These are phyloP conservation scores for Microbotryum scabiosae DNA, from an alignment of 1,284 basidiomycete species.

Conservation along the genomic window DNA sequence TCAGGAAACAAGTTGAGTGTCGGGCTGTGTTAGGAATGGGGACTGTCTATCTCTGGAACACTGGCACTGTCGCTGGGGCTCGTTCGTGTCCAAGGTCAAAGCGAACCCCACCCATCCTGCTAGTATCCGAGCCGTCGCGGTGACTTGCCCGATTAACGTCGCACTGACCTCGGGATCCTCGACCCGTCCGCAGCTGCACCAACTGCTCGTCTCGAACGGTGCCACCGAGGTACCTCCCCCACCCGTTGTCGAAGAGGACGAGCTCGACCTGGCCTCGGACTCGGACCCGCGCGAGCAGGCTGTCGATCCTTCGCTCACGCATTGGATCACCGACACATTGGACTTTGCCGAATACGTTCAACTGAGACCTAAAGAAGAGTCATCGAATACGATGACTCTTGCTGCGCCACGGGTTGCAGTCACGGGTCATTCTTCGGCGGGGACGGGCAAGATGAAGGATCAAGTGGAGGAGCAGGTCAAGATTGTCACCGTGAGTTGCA, in stretches of 20 bases:
- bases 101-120: too few species aligned
- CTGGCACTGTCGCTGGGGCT: too few species aligned
- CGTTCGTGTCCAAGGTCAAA: too few species aligned
- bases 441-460: conserved; percentile 1
- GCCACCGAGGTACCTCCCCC: background rate
- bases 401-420: background rate
- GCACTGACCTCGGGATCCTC: too few species aligned
- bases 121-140: too few species aligned
- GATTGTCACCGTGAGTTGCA: conserved; percentile 45
- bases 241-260: background rate
- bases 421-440: background rate
- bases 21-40: too few species aligned
- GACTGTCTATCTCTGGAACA: too few species aligned
- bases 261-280: background rate
- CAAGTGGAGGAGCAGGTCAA: conserved; percentile 37
- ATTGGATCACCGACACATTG: conserved; percentile 48
- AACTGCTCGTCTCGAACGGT: conserved; percentile 2
- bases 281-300: background rate
- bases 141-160: too few species aligned
- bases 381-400: background rate
- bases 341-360: conserved; percentile 48
- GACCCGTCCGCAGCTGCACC: too few species aligned
- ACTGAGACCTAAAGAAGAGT: background rate
- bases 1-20: too few species aligned
- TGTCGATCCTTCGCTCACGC: conserved; percentile 35